These are phyloP conservation scores for Thielaviopsis ethacetica DNA, from an alignment of 2,329 filamentous ascomycete species.

Conservation along the genomic window DNA sequence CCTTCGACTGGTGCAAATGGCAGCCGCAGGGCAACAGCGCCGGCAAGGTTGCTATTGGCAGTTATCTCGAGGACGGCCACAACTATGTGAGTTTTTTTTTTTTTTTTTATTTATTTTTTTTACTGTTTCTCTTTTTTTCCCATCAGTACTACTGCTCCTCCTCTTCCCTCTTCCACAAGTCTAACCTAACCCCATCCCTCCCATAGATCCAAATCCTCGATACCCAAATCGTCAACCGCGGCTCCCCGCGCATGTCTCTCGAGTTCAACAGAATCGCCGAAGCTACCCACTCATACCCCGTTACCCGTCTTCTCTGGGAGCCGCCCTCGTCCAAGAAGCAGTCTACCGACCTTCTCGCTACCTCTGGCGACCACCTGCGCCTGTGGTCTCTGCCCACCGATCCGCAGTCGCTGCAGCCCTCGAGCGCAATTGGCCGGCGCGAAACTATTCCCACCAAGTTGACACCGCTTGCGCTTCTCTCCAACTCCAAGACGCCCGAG, in stretches of 20 bases:
- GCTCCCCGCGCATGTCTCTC: slow-evolving; percentile 56
- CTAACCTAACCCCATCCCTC: neutral
- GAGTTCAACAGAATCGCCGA: slow-evolving; percentile 91
- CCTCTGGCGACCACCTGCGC: slow-evolving; percentile 83
- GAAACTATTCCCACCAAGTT: slow-evolving; percentile 56
- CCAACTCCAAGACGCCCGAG: slow-evolving; percentile 95
- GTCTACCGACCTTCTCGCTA: slow-evolving; percentile 85
- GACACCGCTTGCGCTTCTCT: slow-evolving; percentile 79
- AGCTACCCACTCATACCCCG: slow-evolving; percentile 93
- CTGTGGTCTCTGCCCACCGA: slow-evolving; percentile 81
- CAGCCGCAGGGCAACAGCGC: slow-evolving; percentile 62
- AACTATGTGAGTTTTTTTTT: slow-evolving; percentile 57
- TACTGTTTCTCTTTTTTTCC: slow-evolving; percentile 9
- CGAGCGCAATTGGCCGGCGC: slow-evolving; percentile 49
- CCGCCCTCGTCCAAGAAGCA: slow-evolving; percentile 89
- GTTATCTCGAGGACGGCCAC: slow-evolving; percentile 93
- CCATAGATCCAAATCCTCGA: slow-evolving; percentile 89
- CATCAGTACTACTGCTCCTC: neutral
- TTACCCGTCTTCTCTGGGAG: slow-evolving; percentile 90
- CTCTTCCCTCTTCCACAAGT: no score
- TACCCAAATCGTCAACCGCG: slow-evolving; percentile 59
- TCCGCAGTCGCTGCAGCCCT: slow-evolving; percentile 34
- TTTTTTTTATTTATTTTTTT: neutral
- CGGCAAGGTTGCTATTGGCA: slow-evolving; percentile 87
- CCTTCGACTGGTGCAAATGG: slow-evolving; percentile 99